Base-by-base conservation (phyloP, 2,329 filamentous ascomycete species). In the Apiospora aurea region DNA sequence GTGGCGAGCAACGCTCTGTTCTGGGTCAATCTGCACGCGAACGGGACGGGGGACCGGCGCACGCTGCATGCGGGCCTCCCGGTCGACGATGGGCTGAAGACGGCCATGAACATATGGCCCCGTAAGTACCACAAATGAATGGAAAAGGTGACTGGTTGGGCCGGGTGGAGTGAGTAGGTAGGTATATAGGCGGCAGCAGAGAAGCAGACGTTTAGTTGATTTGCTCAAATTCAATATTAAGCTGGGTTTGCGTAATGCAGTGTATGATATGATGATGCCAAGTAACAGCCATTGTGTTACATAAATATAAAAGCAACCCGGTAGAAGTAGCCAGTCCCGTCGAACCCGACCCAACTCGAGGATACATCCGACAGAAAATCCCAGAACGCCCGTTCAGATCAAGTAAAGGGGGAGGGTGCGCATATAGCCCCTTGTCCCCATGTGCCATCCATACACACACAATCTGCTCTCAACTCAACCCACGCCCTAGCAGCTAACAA, bases 71-170 rank as follows among this genome's bases (percentile, higher is more conserved):
- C 84, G 0, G 84, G 84, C 0, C 74, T 86, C 57, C 83, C 84
- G 5, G 76, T 86, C 7, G 79, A 75, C 8, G 76, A 76, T 0
- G 84, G 84, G 4, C 68, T 79, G 68, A 86, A 86, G 80, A 85
- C 82, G 5, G 84, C 83, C 14, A 84, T 86, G 82, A 85, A 86
- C 71, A 85, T 86, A 70, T 85, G 85, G 85, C 82, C 79, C 5
- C 71, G 75, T 41, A 74, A 75, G n/a, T 76, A 75, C 53, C 77
- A 78, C 44, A 34, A 57, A 14, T 57, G 51, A 57, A 14, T 2
- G 24, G 29, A 34, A 1, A 49, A 18, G 18, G 7, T 21, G 2
- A 43, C 41, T 29, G 26, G 10, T 0, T 0, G 7, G 14, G 26
- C 26, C 14, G 49, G 5, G 11, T 34, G 7, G 14, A 8, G 14